Conservation (phyloP, 140 eudicot species). For the Bidens hawaiensis region DNA sequence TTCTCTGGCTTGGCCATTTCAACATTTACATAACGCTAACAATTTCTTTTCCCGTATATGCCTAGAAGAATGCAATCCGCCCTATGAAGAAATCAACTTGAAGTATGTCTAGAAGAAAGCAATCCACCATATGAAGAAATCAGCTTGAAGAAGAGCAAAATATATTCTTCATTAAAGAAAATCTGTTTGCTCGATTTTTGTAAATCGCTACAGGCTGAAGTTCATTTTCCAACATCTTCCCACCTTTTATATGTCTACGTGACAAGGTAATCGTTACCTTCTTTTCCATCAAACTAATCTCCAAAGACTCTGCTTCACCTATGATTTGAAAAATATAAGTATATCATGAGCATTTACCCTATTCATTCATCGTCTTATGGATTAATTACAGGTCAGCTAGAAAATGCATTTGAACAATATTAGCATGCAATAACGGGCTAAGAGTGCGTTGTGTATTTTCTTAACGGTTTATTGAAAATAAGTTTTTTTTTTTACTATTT, state of each 20-base stretch:
- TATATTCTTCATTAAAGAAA: background rate
- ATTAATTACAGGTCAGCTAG: background rate
- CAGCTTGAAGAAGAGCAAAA: constrained; percentile 3
- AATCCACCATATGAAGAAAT: background rate
- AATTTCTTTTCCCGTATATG: background rate
- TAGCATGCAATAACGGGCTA: too few species aligned
- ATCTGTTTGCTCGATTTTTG: background rate
- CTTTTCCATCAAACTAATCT: constrained; percentile 5
- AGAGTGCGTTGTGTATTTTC: too few species aligned
- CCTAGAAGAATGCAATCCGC: background rate
- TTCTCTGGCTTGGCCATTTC: background rate
- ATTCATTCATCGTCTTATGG: background rate
- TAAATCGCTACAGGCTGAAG: background rate
- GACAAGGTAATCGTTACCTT: constrained; percentile 6
- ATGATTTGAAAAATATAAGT: background rate
- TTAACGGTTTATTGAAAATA: too few species aligned
- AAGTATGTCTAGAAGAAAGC: background rate
- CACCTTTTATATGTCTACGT: background rate
- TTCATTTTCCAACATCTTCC: background rate
- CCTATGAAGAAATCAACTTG: too few species aligned
- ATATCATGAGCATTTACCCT: background rate
- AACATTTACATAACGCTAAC: constrained; percentile 4
- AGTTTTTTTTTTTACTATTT: too few species aligned
- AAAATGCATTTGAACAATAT: background rate
- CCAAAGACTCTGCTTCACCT: background rate